Conservation (phyloP, 768 basidiomycete species). For the Terana coerulea region DNA sequence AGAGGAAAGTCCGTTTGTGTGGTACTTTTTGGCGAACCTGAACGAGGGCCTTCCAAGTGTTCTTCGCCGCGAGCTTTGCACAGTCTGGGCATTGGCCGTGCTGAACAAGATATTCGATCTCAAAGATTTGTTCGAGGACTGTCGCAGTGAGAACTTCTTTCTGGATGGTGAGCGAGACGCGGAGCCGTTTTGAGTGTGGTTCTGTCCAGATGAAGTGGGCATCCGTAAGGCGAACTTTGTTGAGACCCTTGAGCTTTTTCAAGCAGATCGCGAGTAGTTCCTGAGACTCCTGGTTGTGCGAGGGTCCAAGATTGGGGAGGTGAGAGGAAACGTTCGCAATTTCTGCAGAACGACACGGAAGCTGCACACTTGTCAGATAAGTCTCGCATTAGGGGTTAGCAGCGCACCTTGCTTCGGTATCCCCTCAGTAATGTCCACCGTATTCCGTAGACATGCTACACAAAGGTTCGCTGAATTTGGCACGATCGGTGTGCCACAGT, state of each 20-base stretch:
- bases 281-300: constrained; percentile 84
- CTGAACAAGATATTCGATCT: constrained; percentile 93
- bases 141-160: constrained; percentile 97
- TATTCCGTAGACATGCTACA: constrained; percentile 84
- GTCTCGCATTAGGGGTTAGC: not conserved
- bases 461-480: constrained; percentile 93
- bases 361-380: constrained; percentile 40
- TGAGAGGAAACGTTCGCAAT: constrained; percentile 93
- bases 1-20: constrained; percentile 97
- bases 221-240: constrained; percentile 94
- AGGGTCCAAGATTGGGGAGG: constrained; percentile 86
- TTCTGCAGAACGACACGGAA: constrained; percentile 88
- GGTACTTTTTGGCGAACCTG: constrained; percentile 99
- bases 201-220: constrained; percentile 99
- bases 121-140: constrained; percentile 95
- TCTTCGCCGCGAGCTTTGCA: constrained; percentile 91
- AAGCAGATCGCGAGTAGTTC: constrained; percentile 93
- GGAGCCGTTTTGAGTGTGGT: constrained; percentile 90
- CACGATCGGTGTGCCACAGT: constrained; percentile 88
- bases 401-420: constrained; percentile 87
- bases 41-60: constrained; percentile 97
- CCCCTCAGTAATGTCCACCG: constrained; percentile 95
- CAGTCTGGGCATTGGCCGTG: constrained; percentile 96
- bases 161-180: constrained; percentile 94
- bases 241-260: constrained; percentile 90